Base-by-base conservation (phyloP, 345 rosid species). In the Barbarea vulgaris region DNA sequence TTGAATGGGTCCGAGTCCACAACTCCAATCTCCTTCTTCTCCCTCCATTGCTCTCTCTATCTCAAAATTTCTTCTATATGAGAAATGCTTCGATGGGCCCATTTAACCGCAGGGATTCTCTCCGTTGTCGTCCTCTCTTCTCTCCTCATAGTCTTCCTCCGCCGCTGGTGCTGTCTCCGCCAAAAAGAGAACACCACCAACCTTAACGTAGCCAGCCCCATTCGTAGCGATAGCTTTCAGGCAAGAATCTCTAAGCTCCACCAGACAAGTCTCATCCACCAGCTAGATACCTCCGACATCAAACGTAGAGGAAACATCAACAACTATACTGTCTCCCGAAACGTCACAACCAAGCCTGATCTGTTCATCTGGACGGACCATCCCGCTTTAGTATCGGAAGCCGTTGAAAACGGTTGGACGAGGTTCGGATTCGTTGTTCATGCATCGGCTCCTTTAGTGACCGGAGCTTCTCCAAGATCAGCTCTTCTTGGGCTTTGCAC, bases 391-490 rank as follows among this genome's bases (percentile, higher is more conserved):
- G 73, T 91, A 15, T 81, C 88, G 1, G 96, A 91, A 63, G 96
- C 96, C 0, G 88, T 86, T 4, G 96, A 94, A 61, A 88, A 86
- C 64, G 97, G 98, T 6, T 94, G 97, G 98, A 84, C 93, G 2
- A 76, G 93, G 75, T 94, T 94, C 50, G 96, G 90, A 9, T 94
- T 94, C 70, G 18, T 82, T 12, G 84, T 70, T 30, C 85, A 79
- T 77, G 25, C 62, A 46, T 51, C 55, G 2, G 67, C 71, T 75
- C 52, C 86, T 8, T 77, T 81, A 14, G 80, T 86, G 3, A 75
- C 85, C 1, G 60, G 82, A 2, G 67, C 79, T 34, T 74, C 89
- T 15, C 69, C 85, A 3, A 19, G 25, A 37, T 48, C 81, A n/a
- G 61, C 60, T 55, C 62, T 91, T 14, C 66, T 86, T 60, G 89